Percentiles rank a stretch among this genome's conserved stretches.
phyloP scores from a whole-genome alignment of 176 grass and related monocot species.

The Bolboschoenus planiculmis region DNA sequence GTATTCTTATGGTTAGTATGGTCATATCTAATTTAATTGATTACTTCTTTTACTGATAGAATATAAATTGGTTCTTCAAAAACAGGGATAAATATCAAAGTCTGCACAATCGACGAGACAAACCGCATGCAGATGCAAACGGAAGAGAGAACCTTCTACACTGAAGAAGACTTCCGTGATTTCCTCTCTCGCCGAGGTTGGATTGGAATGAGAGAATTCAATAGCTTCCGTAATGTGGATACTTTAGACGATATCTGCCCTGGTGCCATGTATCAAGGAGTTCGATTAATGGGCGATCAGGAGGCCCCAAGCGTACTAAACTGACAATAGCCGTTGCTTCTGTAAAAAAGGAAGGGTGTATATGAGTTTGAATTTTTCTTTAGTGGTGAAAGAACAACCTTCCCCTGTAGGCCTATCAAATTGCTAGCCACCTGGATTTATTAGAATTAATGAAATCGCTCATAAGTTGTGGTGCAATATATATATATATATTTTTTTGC shows the following conservation, averaged over 20 bases:
- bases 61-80: not conserved
- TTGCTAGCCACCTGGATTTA: not conserved
- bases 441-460: not conserved
- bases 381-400: not conserved
- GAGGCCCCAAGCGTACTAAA: not conserved
- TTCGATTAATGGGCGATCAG: slow-evolving; percentile 48
- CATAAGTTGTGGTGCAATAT: not conserved
- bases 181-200: slow-evolving; percentile 58
- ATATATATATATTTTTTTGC: no score
- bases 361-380: not conserved
- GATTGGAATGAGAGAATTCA: slow-evolving; percentile 61
- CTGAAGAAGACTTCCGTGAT: slow-evolving; percentile 70
- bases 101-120: slow-evolving; percentile 64
- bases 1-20: not conserved
- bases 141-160: slow-evolving; percentile 83
- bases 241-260: slow-evolving; percentile 66
- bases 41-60: not conserved
- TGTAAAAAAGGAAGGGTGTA: slow-evolving; percentile 15
- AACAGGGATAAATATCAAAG: slow-evolving; percentile 68
- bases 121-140: slow-evolving; percentile 45
- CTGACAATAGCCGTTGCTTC: not conserved
- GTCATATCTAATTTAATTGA: not conserved
- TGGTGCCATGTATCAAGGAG: slow-evolving; percentile 60
- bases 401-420: not conserved
- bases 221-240: slow-evolving; percentile 51